Conservation (phyloP, 2,329 filamentous ascomycete species). For the Camillea tinctor region DNA sequence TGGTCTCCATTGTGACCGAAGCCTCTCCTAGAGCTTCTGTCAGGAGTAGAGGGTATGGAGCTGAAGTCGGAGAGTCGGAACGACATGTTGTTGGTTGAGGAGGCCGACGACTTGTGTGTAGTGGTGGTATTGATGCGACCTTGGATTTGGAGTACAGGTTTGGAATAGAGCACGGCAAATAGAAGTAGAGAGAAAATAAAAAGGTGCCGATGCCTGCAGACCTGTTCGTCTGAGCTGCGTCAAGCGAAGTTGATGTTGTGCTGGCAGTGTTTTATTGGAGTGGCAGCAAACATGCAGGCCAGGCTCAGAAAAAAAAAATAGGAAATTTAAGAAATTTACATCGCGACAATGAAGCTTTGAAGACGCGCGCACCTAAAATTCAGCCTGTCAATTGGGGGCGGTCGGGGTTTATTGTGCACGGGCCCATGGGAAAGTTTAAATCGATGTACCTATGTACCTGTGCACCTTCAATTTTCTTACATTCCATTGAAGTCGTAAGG, state of each 20-base stretch:
- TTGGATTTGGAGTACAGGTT: not conserved
- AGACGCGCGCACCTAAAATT: not conserved
- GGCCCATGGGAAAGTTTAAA: not conserved
- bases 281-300: not conserved
- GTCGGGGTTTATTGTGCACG: not conserved
- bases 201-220: not conserved
- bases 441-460: not conserved
- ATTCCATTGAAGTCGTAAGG: no score
- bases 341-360: not conserved
- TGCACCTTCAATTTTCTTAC: not conserved
- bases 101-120: not conserved
- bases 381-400: not conserved
- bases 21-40: slow-evolving; percentile 36
- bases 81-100: slow-evolving; percentile 24
- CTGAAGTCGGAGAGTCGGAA: slow-evolving; percentile 43
- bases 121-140: no score
- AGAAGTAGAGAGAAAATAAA: not conserved
- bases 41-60: slow-evolving; percentile 50
- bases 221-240: not conserved
- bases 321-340: no score
- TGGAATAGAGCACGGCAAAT: not conserved
- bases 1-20: slow-evolving; percentile 41
- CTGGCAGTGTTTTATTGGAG: not conserved
- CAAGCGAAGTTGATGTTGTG: not conserved
- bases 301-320: no score